Evolutionary conservation across 805 yeast genomes (phyloP), one percentile per base, ranked within the genome.

Genomic region (Maudiozyma turicensis): DNA sequence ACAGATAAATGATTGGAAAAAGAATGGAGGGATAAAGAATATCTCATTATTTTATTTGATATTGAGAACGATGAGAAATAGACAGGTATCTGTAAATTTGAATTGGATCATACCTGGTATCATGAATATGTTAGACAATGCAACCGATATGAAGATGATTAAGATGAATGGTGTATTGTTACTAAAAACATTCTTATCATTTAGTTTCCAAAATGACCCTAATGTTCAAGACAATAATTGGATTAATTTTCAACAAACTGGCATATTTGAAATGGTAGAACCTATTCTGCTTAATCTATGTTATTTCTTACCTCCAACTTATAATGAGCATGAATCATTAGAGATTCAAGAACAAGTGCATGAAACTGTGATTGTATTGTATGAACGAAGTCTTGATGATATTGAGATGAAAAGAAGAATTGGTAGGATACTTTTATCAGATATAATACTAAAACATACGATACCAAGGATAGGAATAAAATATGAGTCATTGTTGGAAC

Each of bases 81-180:
- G 46, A 28, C 51, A 58, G n/a, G 45, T 65, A 1, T 59, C 66
- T 5, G 42, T 58, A 2, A 58, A 64, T 50, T 39, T 65, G 20
- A 54, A 65, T 56, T 65, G 69, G 69, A 59, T 65, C 10, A 57
- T 58, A 7, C 68, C 69, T 3, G 67, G 66, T 2, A 60, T 65
- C 10, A 48, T 64, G 28, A 63, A 63, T 47, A 41, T 64, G 6
- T 33, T 65, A 42, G 68, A 64, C 45, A 63, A 63, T 47, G 58
- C 65, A 1, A 54, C 57, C 8, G 63, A 63, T 48, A 33, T 60
- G 11, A 45, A 43, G 8, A 51, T 54, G 11, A 53, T 64, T 1
- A 61, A 59, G 49, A 41, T 65, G 9, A 49, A 48, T 29, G 66
- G 66, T 26, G 63, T 62, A 3, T 13, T 50, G 8, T 42, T 64